Base-by-base conservation (phyloP, 148 eudicot species). In the Camellia lanceoleosa region DNA sequence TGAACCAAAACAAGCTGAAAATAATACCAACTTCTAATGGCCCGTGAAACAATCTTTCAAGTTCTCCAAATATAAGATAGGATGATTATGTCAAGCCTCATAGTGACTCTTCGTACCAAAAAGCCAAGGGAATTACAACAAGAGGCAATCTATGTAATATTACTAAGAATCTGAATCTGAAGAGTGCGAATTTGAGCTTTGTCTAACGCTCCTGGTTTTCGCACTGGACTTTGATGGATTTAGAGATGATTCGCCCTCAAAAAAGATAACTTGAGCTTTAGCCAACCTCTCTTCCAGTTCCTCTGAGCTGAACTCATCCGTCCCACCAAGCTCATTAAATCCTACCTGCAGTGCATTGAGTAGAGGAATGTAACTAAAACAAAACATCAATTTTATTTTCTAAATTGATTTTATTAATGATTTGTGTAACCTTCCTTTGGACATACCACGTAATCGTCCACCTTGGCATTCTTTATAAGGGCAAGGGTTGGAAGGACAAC, bases 401-500 rank as follows among this genome's bases (percentile, higher is more conserved):
- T 38, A 58, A 62, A 43, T 18, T 30, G 18, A 30, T 30, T 30
- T 30, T 54, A 58, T 56, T 44, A 44, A 4, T 41, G 42, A 38
- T 30, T 30, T 74, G 74, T 15, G 67, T 23, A 68, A 16, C 38
- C 54, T 72, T 64, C 20, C 47, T 71, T 71, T 19, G 5, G 11
- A 81, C 88, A 77, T 92, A 95, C 99, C 97, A 95, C 90, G 75
- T 95, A 93, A 73, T 93, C 95, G 76, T 95, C 99, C 68, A 93
- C 99, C 91, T 91, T 93, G 66, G 98, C 93, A 76, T 90, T 93
- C 84, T 90, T 96, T 83, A 93, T 87, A 55, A 96, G 89, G 43
- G 97, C 99, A 73, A 95, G 91, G 68, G 99, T 95, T 0, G 97
- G 99, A 71, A 95, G 97, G 42, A 95, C 95, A 85, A 89, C 88